These are phyloP conservation scores for Lentinula lateritia DNA, from an alignment of 768 basidiomycete genomes.

Conservation along the genomic window DNA sequence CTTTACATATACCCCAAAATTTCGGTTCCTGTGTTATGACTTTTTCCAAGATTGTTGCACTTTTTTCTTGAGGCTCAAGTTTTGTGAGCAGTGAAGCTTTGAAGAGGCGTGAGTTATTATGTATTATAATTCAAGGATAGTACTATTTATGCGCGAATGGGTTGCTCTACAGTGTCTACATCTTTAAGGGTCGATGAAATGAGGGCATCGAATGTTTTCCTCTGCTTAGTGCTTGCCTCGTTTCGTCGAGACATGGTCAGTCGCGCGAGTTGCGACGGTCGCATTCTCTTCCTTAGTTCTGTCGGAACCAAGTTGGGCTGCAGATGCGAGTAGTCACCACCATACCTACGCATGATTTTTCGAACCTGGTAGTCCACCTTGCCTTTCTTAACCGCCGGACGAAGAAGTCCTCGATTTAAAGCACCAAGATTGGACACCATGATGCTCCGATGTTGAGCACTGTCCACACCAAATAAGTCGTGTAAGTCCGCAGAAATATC, in stretches of 20 bases:
- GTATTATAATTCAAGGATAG: neutral
- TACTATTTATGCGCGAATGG: neutral
- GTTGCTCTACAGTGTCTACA: neutral
- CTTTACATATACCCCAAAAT: neutral
- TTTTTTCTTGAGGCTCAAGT: too few relatives aligned
- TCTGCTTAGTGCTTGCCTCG: slow-evolving; percentile 33
- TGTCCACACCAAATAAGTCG: neutral
- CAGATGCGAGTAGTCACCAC: slow-evolving; percentile 49
- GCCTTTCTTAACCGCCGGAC: neutral
- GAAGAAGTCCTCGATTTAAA: neutral
- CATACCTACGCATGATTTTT: slow-evolving; percentile 10
- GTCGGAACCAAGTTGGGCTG: neutral
- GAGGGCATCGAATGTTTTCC: slow-evolving; percentile 33
- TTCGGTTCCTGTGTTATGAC: neutral
- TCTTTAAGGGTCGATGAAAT: neutral
- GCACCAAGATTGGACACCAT: neutral
- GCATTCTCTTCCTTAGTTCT: slow-evolving; percentile 21
- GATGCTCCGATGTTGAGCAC: neutral
- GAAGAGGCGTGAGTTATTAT: neutral
- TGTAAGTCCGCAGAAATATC: neutral
- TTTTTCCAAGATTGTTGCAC: neutral
- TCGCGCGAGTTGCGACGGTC: slow-evolving; percentile 36
- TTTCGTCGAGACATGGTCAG: slow-evolving; percentile 37
- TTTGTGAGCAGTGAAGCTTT: neutral
- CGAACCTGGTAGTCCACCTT: slow-evolving; percentile 4